These are phyloP conservation scores for Hemileia vastatrix DNA, from an alignment of 1,284 basidiomycete genomes.

Conservation along the genomic window DNA sequence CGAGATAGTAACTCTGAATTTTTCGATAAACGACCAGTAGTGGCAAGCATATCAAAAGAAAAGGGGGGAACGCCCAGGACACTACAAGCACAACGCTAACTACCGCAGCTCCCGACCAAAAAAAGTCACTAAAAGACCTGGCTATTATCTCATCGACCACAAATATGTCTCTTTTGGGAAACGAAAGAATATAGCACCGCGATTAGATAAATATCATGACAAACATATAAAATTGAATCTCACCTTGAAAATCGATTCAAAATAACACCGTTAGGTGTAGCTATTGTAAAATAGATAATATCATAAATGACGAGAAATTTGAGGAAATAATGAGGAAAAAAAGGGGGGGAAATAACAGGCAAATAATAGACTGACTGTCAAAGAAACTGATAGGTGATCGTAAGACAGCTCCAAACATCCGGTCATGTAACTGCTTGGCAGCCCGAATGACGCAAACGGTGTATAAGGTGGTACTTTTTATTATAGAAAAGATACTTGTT, in stretches of 20 bases:
- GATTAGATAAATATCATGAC: not conserved
- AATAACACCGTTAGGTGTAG: conserved; percentile 35
- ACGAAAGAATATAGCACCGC: no score
- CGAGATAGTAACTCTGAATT: conserved; percentile 64
- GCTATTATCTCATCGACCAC: conserved; percentile 21
- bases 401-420: conserved; percentile 56
- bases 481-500: conserved; percentile 1
- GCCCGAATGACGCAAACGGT: conserved; percentile 68
- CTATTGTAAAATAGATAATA: not conserved
- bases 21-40: conserved; percentile 16
- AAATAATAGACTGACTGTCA: conserved; percentile 68
- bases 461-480: conserved; percentile 50
- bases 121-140: conserved; percentile 11
- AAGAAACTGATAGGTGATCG: conserved; percentile 77
- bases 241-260: conserved; percentile 37
- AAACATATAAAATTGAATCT: not conserved
- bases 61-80: conserved; percentile 13
- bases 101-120: conserved; percentile 11
- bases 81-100: conserved; percentile 8
- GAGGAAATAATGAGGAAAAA: not conserved
- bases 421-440: conserved; percentile 52
- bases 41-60: conserved; percentile 21
- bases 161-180: conserved; percentile 12
- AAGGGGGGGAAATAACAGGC: conserved; percentile 47
- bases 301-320: not conserved